Evolutionary conservation across 2,329 filamentous ascomycete genomes (phyloP).

Genomic region (Fusarium sp.): DNA sequence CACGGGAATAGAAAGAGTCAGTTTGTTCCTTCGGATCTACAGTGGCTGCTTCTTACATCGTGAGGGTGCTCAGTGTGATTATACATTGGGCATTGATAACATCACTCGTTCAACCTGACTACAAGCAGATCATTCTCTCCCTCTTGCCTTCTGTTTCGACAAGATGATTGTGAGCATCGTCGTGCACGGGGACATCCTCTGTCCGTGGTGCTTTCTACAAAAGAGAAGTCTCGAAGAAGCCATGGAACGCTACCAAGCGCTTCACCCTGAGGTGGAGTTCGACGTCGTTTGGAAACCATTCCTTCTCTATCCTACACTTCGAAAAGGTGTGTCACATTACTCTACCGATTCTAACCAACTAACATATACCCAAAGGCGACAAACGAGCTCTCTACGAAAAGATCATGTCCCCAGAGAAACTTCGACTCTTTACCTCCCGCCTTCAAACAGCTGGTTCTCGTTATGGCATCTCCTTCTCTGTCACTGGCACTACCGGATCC

Average conservation of each 20-base stretch:
- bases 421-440: constrained; percentile 46
- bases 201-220: constrained; percentile 64
- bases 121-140: not conserved
- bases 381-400: constrained; percentile 53
- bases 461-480: constrained; percentile 55
- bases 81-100: not conserved
- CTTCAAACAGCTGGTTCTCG: constrained; percentile 48
- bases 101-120: not conserved
- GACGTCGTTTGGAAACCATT: constrained; percentile 61
- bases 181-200: constrained; percentile 62
- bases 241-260: constrained; percentile 54
- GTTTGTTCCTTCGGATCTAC: constrained; percentile 2
- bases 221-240: constrained; percentile 59
- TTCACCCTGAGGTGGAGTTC: constrained; percentile 58
- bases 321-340: constrained; percentile 34
- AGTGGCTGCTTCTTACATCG: constrained; percentile 2
- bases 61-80: not conserved
- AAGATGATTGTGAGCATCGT: constrained; percentile 52
- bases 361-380: constrained; percentile 40
- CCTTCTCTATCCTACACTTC: constrained; percentile 55
- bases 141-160: not conserved
- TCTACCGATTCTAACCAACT: not conserved
- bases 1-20: not conserved
- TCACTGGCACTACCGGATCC: constrained; percentile 57
- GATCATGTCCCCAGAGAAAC: constrained; percentile 44